Base-by-base conservation (phyloP, 805 yeast genomes). In the Barnettozyma siamensis region DNA sequence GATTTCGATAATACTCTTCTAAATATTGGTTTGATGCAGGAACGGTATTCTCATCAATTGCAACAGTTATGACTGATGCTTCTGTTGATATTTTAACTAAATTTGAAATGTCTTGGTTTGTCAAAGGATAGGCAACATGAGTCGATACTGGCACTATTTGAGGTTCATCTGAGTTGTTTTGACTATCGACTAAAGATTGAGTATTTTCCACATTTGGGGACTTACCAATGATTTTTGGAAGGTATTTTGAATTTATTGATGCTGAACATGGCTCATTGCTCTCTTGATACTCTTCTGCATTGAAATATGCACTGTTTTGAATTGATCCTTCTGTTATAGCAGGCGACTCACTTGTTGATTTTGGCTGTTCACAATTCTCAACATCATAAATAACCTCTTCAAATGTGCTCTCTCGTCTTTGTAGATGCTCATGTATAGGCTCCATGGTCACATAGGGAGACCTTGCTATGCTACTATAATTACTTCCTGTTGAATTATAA, bases 381-480 rank as follows among this genome's bases (percentile, higher is more conserved):
- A 11, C 12, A 27, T 16, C 41, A 9, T 15, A 12, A 7, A 19
- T 33, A 2, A 16, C 21, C 24, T 41, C 44, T 18, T 30, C 31
- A 24, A 46, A 46, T 0, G 38, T 42, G 10, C 16, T 31, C 18
- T 23, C 32, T 20, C n/a, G 18, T 19, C 23, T 33, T 19, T 39
- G 29, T 11, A 26, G 7, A n/a, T 19, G 6, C 21, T 20, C 9
- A 9, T 9, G 20, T 3, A 15, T 1, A 9, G 19, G 13, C 5
- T 36, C 23, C 17, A 26, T 29, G 9, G 35, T 35, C 3, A 42
- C 34, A 18, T 31, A 45, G 3, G 49, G 45, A 5, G 55, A 48
- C 19, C 28, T 37, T 9, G 35, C 31, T 26, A 51, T 47, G 15
- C 54, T 50, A 24, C 45, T 36, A 5, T 42, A 40, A 2, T 41